phyloP scores from a whole-genome alignment of 176 grass and related monocot genomes.

The Carex littledalei region DNA sequence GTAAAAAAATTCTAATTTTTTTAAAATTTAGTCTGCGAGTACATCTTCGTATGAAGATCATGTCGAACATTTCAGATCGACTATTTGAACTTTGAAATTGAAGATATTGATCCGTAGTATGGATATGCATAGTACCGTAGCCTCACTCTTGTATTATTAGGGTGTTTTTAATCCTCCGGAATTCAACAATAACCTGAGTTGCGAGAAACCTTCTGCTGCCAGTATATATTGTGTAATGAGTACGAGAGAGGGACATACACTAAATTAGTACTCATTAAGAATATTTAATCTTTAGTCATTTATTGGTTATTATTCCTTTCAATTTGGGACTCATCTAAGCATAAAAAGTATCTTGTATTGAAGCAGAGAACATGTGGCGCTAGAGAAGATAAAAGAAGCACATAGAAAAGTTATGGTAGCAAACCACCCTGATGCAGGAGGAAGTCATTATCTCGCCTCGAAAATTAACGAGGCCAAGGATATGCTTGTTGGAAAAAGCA shows the following conservation, averaged over 20 bases:
- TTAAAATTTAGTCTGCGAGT: no score
- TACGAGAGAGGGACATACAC: not conserved
- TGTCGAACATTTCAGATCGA: no score
- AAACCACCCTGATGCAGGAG: constrained; percentile 81
- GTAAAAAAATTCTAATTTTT: no score
- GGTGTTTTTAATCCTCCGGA: not conserved
- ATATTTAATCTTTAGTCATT: not conserved
- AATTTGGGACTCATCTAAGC: not conserved
- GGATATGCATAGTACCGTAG: no score
- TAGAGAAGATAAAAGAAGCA: constrained; percentile 84
- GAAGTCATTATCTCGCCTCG: constrained; percentile 83
- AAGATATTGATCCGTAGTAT: no score
- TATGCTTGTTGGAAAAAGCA: constrained; percentile 47
- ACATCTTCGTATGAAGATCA: no score
- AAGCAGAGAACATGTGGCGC: constrained; percentile 55
- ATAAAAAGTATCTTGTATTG: not conserved
- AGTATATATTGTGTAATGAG: not conserved
- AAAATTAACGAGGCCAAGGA: constrained; percentile 97
- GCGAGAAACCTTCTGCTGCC: not conserved
- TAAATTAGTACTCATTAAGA: not conserved
- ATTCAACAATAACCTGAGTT: not conserved
- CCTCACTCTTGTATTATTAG: not conserved
- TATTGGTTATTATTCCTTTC: not conserved
- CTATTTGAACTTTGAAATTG: no score
- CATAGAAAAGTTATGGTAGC: constrained; percentile 88